Evolutionary conservation across 2,329 filamentous ascomycete species (phyloP).

Genomic region (Acarospora socialis): DNA sequence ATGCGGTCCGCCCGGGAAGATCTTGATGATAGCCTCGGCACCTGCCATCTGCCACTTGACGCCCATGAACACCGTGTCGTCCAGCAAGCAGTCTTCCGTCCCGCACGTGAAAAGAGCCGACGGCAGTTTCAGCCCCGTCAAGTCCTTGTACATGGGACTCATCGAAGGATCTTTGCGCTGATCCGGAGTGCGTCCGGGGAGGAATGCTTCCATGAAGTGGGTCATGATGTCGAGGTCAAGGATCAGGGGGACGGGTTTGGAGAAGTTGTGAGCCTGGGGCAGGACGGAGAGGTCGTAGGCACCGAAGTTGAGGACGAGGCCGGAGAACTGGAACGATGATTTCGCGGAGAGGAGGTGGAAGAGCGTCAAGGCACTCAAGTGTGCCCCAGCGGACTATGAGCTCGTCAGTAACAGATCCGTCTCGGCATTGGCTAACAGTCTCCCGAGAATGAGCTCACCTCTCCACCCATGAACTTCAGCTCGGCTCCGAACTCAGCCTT

Average conservation of each 20-base stretch:
- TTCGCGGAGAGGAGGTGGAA: slow-evolving; percentile 32
- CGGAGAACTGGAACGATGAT: slow-evolving; percentile 28
- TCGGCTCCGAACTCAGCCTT: slow-evolving; percentile 27
- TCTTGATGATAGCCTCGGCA: slow-evolving; percentile 36
- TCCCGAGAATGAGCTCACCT: slow-evolving; percentile 22
- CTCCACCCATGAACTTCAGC: slow-evolving; percentile 33
- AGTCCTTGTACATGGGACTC: slow-evolving; percentile 36
- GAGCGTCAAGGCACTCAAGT: slow-evolving; percentile 33
- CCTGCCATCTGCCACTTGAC: slow-evolving; percentile 40
- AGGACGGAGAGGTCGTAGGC: slow-evolving; percentile 33
- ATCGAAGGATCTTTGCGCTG: slow-evolving; percentile 32
- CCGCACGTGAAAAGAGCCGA: slow-evolving; percentile 41
- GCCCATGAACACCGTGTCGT: slow-evolving; percentile 39
- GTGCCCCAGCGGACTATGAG: slow-evolving; percentile 36
- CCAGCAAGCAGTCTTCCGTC: slow-evolving; percentile 39
- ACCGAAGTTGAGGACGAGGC: slow-evolving; percentile 38
- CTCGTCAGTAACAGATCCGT: too few relatives aligned
- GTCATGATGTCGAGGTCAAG: slow-evolving; percentile 31
- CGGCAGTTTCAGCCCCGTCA: slow-evolving; percentile 29
- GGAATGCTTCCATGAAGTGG: slow-evolving; percentile 32
- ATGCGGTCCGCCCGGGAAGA: slow-evolving; percentile 41
- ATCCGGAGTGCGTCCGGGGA: slow-evolving; percentile 28
- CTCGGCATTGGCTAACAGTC: too few relatives aligned
- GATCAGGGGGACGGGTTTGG: slow-evolving; percentile 25
- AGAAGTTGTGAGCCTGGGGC: slow-evolving; percentile 29